Base-by-base conservation (phyloP, 768 basidiomycete genomes). In the Phylloporus scabripes region DNA sequence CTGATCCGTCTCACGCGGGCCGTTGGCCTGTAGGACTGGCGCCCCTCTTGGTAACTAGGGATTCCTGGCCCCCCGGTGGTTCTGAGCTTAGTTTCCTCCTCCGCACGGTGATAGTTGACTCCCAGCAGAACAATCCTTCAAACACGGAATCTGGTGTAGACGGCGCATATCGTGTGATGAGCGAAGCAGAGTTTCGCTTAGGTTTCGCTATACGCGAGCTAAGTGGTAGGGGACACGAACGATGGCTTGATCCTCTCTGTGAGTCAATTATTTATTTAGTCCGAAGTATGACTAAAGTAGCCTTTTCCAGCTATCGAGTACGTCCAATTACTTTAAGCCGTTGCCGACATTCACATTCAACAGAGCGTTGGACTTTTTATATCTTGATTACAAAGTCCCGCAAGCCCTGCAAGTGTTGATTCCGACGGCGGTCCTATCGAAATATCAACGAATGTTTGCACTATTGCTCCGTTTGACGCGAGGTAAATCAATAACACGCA, bases 381-480 rank as follows among this genome's bases (percentile, higher is more conserved):
- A 89, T 60, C 82, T 95, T 72, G 82, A 92, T 55, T 95, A 95
- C 65, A 86, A 86, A 58, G 84, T 89, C n/a, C 89, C 91, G 1
- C 74, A 74, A n/a, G 80, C 90, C 0, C 70, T 95, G 33, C 79
- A 82, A 40, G 74, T 83, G 10, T 62, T 95, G 9, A 85, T 95
- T 28, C 81, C 88, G 2, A 72, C 79, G 1, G 73, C 78, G 5
- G 76, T 87, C 28, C 66, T 93, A n/a, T 82, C 79, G 5, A 94
- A 93, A 62, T 94, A 94, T 60, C 88, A 92, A 55, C 74, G 87
- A 34, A 72, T 93, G 52, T 92, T 92, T 63, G 76, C 85, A 0
- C 83, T 92, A 58, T 76, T 92, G 41, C 70, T 95, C 29, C 77
- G 91, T 26, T 70, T 94, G 34, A 74, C 84, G 59, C 76, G 92